Evolutionary conservation across 2,329 filamentous ascomycete genomes (phyloP).

Genomic region (Clarireedia monteithiana): DNA sequence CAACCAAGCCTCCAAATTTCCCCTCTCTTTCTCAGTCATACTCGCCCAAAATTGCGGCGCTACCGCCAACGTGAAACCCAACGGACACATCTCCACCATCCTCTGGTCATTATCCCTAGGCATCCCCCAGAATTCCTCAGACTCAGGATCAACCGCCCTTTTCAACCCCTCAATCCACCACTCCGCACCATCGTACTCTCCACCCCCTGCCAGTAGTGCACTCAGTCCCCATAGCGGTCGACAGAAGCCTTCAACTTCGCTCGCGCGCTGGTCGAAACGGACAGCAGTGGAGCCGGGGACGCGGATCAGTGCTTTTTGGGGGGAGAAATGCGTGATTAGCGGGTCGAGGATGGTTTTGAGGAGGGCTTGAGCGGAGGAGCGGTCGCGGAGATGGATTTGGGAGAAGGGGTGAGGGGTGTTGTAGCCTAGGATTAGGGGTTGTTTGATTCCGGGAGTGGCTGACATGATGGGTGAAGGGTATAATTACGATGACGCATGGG

Average conservation of each 20-base stretch:
- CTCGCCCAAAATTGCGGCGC: slow-evolving; percentile 43
- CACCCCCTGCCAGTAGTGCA: slow-evolving; percentile 60
- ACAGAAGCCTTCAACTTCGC: slow-evolving; percentile 55
- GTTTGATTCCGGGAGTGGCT: background rate
- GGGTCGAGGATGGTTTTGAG: slow-evolving; percentile 60
- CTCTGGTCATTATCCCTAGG: slow-evolving; percentile 71
- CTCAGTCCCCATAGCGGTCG: slow-evolving; percentile 69
- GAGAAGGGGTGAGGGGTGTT: slow-evolving; percentile 48
- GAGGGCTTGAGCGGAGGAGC: slow-evolving; percentile 51
- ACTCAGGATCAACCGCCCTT: slow-evolving; percentile 62
- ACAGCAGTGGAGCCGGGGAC: slow-evolving; percentile 64
- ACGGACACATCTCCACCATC: slow-evolving; percentile 79
- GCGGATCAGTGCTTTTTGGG: slow-evolving; percentile 54
- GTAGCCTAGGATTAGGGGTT: slow-evolving; percentile 39
- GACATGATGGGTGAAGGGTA: too few relatives aligned
- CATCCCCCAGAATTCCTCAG: slow-evolving; percentile 68
- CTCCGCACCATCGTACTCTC: slow-evolving; percentile 53
- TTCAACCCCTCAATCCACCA: slow-evolving; percentile 65
- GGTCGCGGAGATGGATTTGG: slow-evolving; percentile 41
- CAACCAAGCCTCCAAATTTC: slow-evolving; percentile 64
- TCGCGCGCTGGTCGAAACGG: slow-evolving; percentile 68
- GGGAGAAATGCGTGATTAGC: slow-evolving; percentile 64
- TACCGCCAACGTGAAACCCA: slow-evolving; percentile 68
- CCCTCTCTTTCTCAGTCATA: slow-evolving; percentile 52
- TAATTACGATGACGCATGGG: too few relatives aligned